Base-by-base conservation (phyloP, 495 filamentous ascomycete genomes). In the Penicillium nucicola region DNA sequence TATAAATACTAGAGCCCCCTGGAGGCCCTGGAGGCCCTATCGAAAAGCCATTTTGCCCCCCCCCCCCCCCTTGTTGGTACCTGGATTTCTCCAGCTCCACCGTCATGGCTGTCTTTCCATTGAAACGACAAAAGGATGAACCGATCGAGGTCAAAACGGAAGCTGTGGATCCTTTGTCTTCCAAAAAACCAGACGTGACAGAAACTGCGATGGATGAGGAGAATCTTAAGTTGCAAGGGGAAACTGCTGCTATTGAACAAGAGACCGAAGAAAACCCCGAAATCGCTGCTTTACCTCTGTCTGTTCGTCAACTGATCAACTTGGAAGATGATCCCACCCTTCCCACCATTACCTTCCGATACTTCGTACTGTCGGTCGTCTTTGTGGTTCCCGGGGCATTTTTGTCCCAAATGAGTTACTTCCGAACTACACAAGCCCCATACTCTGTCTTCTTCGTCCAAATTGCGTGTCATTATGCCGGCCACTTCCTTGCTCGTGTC, bases 391-490 rank as follows among this genome's bases (percentile, higher is more conserved):
- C 78, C 1, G 78, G 78, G 8, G 78, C 78, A 3, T 76, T 81
- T 50, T 53, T 81, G 7, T 77, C 72, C 3, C 72, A 78, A 56
- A 76, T 83, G 68, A 76, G 74, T 42, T 62, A 68, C 34, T 83
- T 76, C 48, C 68, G 78, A 35, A 82, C 78, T 0, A 80, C 77
- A 9, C 67, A 71, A 19, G 77, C 80, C 1, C 77, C 74, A 2
- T 83, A 81, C 53, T 80, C 78, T 1, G 66, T 82, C 43, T 81
- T 83, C 55, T 81, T 83, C 48, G 79, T 81, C 25, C 77, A 79
- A 50, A 79, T 81, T 13, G 77, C 76, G 6, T 74, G 69, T 45
- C 76, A 80, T 55, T 81, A 80, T 53, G 74, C 71, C 10, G 80
- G 79, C 4, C 67, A 77, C 19, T 82, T 78, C 60, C 66, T 82